Conservation (phyloP, 106 monocot genomes). For the Dactylorhiza incarnata region DNA sequence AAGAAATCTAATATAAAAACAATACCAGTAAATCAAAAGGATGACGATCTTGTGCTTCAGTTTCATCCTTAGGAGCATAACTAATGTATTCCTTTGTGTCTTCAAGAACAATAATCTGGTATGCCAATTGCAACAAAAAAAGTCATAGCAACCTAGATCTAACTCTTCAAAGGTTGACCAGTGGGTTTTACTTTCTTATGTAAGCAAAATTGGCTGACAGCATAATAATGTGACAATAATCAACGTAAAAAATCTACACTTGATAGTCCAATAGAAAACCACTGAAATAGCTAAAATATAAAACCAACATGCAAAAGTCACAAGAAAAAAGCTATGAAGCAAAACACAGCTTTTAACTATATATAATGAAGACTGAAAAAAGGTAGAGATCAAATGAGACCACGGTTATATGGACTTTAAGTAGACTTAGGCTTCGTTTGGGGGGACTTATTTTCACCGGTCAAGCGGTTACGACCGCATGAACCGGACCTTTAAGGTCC, state of each 20-base stretch:
- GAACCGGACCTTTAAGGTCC: too few species aligned
- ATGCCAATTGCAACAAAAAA: not conserved
- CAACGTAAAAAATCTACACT: not conserved
- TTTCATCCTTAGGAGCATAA: conserved; percentile 58
- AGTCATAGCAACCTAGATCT: not conserved
- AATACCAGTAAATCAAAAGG: conserved; percentile 88
- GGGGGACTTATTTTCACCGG: too few species aligned
- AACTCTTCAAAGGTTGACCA: not conserved
- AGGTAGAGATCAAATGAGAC: too few species aligned
- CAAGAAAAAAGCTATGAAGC: not conserved
- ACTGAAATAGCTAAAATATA: not conserved
- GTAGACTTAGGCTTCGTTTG: too few species aligned
- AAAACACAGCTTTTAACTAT: too few species aligned
- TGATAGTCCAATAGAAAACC: not conserved
- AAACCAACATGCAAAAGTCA: not conserved
- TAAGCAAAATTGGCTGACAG: not conserved
- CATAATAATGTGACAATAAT: not conserved
- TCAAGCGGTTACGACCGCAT: too few species aligned
- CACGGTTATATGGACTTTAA: too few species aligned
- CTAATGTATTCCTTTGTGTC: conserved; percentile 88
- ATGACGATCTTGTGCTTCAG: conserved; percentile 72
- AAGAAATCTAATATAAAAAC: not conserved
- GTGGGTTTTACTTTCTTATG: not conserved
- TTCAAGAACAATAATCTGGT: conserved; percentile 90
- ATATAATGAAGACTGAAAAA: too few species aligned